Base-by-base conservation (phyloP, 148 eudicot genomes). In the Persicaria maculosa region DNA sequence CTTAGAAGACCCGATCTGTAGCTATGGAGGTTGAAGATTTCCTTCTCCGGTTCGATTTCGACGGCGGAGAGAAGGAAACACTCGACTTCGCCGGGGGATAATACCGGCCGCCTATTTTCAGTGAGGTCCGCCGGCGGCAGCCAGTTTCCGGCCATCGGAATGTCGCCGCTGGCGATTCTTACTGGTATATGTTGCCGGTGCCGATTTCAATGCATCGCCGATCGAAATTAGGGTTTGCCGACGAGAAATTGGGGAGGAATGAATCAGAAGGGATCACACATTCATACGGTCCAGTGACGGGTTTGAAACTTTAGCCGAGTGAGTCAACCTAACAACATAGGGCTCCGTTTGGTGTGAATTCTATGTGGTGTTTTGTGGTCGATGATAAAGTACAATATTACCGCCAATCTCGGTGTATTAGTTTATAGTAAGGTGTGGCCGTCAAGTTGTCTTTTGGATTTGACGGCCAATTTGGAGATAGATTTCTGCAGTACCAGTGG, bases 101-200 rank as follows among this genome's bases (percentile, higher is more conserved):
- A 83, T 0, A 91, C 75, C 5, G 98, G 97, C 1, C 93, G 84
- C 47, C 91, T 86, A 75, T 84, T 82, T 0, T 74, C 67, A 22
- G 97, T 94, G n/a, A 90, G 76, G 8, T 86, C 79, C 36, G 90
- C 96, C 76, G 81, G 2, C 50, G 90, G 85, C 9, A 93, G 80
- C 88, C 88, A 88, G 58, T 84, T 81, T 3, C 78, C 84, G 76
- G 86, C 77, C 89, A 87, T 88, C 45, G 45, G 70, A 43, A 40
- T 16, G n/a, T 65, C 70, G 46, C 1, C 44, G 45, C 17, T 64
- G 68, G n/a, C n/a, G 68, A 36, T 12, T 20, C 19, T 58, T 58
- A 31, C 36, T 58, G 64, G 4, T 58, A 17, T 10, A 31, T 31
- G 40, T 31, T 31, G 40, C 40, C 40, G 40, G 2, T 58, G 10